Percentiles rank a stretch among this genome's conserved stretches.
Evolutionary conservation across 2,329 filamentous ascomycete genomes (phyloP).

Genomic region (Lachnellula hyalina): DNA sequence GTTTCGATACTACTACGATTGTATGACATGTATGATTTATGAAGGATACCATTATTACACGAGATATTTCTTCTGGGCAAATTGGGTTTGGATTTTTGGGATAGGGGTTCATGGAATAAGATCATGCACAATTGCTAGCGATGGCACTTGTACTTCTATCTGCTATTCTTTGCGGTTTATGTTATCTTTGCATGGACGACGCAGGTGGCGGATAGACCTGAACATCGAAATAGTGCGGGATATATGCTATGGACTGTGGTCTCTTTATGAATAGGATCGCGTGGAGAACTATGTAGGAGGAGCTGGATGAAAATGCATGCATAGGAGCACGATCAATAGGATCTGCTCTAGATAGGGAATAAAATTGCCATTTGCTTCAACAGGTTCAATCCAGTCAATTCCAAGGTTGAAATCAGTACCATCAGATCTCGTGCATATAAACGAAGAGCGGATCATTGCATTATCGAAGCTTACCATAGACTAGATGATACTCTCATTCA

Average conservation of each 20-base stretch:
- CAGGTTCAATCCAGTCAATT: neutral
- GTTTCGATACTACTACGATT: slow-evolving; percentile 29
- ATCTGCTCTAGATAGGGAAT: slow-evolving; percentile 1
- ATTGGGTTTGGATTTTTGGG: slow-evolving; percentile 8
- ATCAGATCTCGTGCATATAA: neutral
- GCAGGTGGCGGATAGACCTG: slow-evolving; percentile 17
- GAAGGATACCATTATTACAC: slow-evolving; percentile 23
- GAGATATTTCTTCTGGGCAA: slow-evolving; percentile 5
- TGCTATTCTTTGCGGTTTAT: slow-evolving; percentile 18
- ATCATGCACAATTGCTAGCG: slow-evolving; percentile 25
- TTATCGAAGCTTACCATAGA: no score
- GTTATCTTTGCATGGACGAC: slow-evolving; percentile 19
- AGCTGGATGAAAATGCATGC: neutral
- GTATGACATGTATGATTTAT: slow-evolving; percentile 23
- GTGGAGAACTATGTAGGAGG: neutral
- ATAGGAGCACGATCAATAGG: slow-evolving; percentile 4
- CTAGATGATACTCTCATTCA: neutral
- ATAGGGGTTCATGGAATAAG: slow-evolving; percentile 11
- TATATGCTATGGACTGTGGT: slow-evolving; percentile 5
- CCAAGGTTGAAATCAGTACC: no score
- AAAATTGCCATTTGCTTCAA: neutral
- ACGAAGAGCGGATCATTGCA: no score
- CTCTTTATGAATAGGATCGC: neutral
- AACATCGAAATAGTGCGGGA: slow-evolving; percentile 12
- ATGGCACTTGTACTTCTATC: slow-evolving; percentile 23